A percentile compares a stretch with the other conserved stretches of the same genome.
Evolutionary conservation across 1,284 basidiomycete genomes (phyloP).

Genomic region (Kwoniella shivajii): DNA sequence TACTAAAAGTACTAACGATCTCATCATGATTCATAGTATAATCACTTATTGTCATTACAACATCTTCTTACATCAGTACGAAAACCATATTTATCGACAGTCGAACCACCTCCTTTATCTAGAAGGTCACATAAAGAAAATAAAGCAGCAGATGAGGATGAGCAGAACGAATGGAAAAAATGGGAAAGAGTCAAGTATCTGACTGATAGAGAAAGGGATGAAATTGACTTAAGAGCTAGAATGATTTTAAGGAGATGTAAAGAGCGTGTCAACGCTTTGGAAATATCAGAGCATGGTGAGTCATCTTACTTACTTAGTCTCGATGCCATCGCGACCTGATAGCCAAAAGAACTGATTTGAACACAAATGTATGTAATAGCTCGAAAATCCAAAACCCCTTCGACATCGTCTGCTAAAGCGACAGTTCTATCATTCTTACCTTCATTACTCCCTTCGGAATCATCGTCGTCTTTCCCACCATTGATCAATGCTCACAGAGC

Average conservation of each 20-base stretch:
- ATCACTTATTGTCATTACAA: constrained; percentile 43
- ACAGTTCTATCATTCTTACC: constrained; percentile 45
- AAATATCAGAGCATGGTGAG: constrained; percentile 57
- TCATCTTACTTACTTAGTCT: too few relatives aligned
- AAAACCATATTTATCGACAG: constrained; percentile 50
- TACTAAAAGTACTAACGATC: too few relatives aligned
- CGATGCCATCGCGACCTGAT: too few relatives aligned
- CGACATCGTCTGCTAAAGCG: constrained; percentile 13
- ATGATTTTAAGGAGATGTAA: constrained; percentile 59
- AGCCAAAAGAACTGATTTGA: too few relatives aligned
- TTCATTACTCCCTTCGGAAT: constrained; percentile 39
- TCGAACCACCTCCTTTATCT: constrained; percentile 37
- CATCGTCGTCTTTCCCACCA: not conserved
- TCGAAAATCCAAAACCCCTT: constrained; percentile 24
- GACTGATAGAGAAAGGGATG: constrained; percentile 60
- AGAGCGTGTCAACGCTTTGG: constrained; percentile 57
- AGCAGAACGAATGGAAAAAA: constrained; percentile 31
- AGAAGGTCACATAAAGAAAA: constrained; percentile 15
- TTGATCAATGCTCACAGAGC: constrained; percentile 57
- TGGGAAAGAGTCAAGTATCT: constrained; percentile 56
- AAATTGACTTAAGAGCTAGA: constrained; percentile 61
- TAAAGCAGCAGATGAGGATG: constrained; percentile 16
- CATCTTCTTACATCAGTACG: constrained; percentile 44
- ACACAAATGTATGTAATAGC: too few relatives aligned
- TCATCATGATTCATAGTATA: constrained; percentile 34